Conservation (phyloP, 352 stramenopile genomes). For the Pythium dissotocum region DNA sequence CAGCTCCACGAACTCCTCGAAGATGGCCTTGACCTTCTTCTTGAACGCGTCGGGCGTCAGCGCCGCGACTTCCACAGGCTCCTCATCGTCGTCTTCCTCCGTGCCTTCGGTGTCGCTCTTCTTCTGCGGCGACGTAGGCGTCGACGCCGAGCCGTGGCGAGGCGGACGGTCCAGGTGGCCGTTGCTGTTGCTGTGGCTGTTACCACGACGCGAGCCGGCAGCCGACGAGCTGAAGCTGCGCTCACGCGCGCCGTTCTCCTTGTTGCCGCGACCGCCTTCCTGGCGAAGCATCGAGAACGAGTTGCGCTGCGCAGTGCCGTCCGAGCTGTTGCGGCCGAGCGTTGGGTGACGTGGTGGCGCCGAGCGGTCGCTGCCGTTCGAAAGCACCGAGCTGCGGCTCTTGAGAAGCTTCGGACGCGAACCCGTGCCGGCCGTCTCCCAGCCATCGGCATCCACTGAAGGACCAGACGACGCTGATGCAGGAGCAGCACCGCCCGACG, state of each 20-base stretch:
- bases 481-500: neutral
- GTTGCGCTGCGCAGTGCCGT: conserved; percentile 34
- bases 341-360: conserved; percentile 39
- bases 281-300: conserved; percentile 42
- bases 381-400: conserved; percentile 48
- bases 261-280: conserved; percentile 19
- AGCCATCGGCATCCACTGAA: conserved; percentile 57
- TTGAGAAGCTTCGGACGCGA: conserved; percentile 60
- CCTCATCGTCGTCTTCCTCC: conserved; percentile 23
- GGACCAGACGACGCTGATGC: neutral
- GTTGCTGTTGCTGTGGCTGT: conserved; percentile 21
- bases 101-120: conserved; percentile 21
- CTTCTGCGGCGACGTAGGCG: conserved; percentile 41
- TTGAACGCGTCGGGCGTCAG: conserved; percentile 61
- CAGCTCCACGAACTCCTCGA: conserved; percentile 85
- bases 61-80: conserved; percentile 9
- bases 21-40: conserved; percentile 86
- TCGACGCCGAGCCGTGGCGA: conserved; percentile 19
- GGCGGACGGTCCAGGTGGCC: conserved; percentile 21
- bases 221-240: conserved; percentile 62
- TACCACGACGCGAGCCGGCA: conserved; percentile 24
- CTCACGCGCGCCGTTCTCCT: conserved; percentile 43
- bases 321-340: conserved; percentile 23
- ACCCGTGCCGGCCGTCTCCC: conserved; percentile 62
- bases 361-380: neutral